Base-by-base conservation (phyloP, 345 rosid genomes). In the Cardamine resedifolia region DNA sequence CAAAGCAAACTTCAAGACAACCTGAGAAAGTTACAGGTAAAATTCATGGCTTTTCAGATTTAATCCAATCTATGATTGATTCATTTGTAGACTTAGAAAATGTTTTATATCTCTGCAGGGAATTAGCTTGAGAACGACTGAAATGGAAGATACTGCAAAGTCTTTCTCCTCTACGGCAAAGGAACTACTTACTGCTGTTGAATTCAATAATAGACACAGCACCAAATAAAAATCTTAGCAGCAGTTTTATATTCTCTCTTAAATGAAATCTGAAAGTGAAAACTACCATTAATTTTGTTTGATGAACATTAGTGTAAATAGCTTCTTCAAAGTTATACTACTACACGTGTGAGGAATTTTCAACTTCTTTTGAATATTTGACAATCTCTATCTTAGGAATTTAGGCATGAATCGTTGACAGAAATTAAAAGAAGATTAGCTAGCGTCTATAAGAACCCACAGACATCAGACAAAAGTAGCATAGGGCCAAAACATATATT, bases 161-260 rank as follows among this genome's bases (percentile, higher is more conserved):
- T 91, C 98, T 43, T 94, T 94, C 86, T 89, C 98, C 16, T 83
- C 95, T 0, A 88, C 87, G 77, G 98, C 97, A 20, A 88, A 81
- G 69, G 95, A 94, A 44, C 24, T 89, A 70, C 82, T 88, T 55
- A 78, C 80, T 72, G 81, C 83, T 36, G 84, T 84, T n/a, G 98
- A 90, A 68, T 81, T 85, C 60, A 88, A 85, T 41, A 88, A 71
- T 44, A 44, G 48, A 76, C 64, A 74, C 63, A 81, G 55, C 75
- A 64, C 78, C n/a, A n/a, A n/a, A n/a, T n/a, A n/a, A 2, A 86
- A 72, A 79, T n/a, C 66, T 11, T 65, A 70, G 56, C 66, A 64
- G 41, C 60, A 26, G 14, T 33, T 2, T 41, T 19, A 4, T 9
- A 4, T 9, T 20, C 8, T 51, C 33, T 27, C 20, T 53, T 2